Base-by-base conservation (phyloP, 305 asterid genomes). In the Petunia hybrid region DNA sequence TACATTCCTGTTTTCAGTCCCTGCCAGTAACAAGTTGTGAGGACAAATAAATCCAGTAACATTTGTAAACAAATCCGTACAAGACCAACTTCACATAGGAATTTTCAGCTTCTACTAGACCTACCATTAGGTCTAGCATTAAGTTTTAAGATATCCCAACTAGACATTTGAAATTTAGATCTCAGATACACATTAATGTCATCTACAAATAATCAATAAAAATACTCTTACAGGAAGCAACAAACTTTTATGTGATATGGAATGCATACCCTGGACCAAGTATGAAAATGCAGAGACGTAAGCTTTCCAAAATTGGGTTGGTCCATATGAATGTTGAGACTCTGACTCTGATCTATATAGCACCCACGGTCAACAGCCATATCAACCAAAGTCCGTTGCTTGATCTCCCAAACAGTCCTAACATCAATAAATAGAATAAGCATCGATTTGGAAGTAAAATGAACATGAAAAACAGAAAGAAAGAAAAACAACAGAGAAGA, bases 321-420 rank as follows among this genome's bases (percentile, higher is more conserved):
- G 77, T 96, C 99, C 98, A 95, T 93, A 80, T 93, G 98, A 82
- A 95, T 93, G 90, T 95, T 93, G 38, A 95, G 89, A 84, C 98
- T 94, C 83, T 94, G 98, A 55, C 99, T 95, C 84, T 95, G 98
- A 80, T 95, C 99, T 22, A 93, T 93, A 81, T 85, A 95, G 88
- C 98, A 92, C 31, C 99, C 99, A 40, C 99, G 99, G 82, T 92
- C 99, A 81, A 90, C 95, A 64, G 99, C 98, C 99, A 95, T 94
- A 55, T 95, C 97, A 53, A 95, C 99, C 85, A 95, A 74, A 13
- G 88, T 77, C 69, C 93, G 83, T 78, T 95, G 99, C 67, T 91
- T 95, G 86, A 93, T 93, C 89, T 95, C 99, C 99, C 98, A 95
- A 75, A 93, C 99, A 78, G 97, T 95, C 87, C 99, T 92, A 83